Percentiles rank a stretch among this genome's conserved stretches.
These are phyloP conservation scores for Magnolia changhungtana DNA, from an alignment of 164 flowering plant species.

Conservation along the genomic window DNA sequence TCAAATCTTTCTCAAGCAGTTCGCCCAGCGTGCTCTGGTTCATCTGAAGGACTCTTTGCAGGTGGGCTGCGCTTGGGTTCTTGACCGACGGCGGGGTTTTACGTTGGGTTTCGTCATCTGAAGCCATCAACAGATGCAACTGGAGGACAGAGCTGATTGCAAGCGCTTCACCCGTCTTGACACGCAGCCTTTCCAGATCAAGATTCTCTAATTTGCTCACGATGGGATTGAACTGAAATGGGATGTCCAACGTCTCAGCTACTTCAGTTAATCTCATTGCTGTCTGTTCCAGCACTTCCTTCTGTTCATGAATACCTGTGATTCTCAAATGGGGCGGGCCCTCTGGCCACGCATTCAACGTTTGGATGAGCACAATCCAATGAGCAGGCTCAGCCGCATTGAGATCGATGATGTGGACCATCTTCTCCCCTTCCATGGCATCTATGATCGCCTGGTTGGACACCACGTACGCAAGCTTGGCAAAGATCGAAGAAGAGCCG, in stretches of 20 bases:
- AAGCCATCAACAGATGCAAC: slow-evolving; percentile 62
- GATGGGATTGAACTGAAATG: slow-evolving; percentile 74
- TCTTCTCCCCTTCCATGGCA: slow-evolving; percentile 89
- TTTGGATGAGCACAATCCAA: slow-evolving; percentile 66
- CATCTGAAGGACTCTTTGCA: slow-evolving; percentile 40
- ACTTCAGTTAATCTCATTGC: slow-evolving; percentile 58
- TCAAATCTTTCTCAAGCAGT: slow-evolving; percentile 51
- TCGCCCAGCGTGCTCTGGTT: slow-evolving; percentile 50
- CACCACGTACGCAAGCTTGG: slow-evolving; percentile 60
- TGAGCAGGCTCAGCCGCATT: slow-evolving; percentile 62
- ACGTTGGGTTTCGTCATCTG: slow-evolving; percentile 39
- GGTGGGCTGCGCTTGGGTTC: slow-evolving; percentile 36
- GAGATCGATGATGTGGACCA: slow-evolving; percentile 85
- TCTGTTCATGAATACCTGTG: slow-evolving; percentile 72
- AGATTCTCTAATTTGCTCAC: slow-evolving; percentile 60
- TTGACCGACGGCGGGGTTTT: slow-evolving; percentile 35
- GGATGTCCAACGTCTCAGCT: slow-evolving; percentile 73
- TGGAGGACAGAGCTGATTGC: slow-evolving; percentile 74
- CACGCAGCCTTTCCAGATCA: slow-evolving; percentile 52
- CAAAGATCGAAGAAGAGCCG: slow-evolving; percentile 62
- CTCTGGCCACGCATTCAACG: slow-evolving; percentile 60
- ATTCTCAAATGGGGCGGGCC: slow-evolving; percentile 89
- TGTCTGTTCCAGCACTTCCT: slow-evolving; percentile 66
- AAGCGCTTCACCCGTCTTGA: slow-evolving; percentile 78
- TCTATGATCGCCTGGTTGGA: slow-evolving; percentile 81